Conservation (phyloP, 768 basidiomycete species). For the Collybiopsis luxurians region DNA sequence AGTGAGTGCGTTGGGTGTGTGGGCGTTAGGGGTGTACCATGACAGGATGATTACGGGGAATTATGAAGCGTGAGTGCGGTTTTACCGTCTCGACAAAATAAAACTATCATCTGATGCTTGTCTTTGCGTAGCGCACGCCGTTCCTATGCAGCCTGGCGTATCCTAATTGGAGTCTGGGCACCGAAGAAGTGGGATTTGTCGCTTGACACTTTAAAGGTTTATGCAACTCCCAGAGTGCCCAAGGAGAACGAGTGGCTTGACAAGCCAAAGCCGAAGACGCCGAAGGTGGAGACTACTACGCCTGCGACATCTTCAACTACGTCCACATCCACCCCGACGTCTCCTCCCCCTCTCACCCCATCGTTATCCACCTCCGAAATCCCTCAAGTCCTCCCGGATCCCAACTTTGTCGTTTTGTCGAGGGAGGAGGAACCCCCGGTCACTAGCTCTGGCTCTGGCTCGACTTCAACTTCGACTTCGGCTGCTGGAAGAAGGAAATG, state of each 20-base stretch:
- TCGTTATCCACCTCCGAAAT: slow-evolving; percentile 8
- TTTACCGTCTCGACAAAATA: slow-evolving; percentile 3
- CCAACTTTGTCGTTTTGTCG: slow-evolving; percentile 20
- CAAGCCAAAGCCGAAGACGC: slow-evolving; percentile 31
- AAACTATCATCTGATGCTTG: slow-evolving; percentile 10
- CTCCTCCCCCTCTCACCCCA: slow-evolving; percentile 15
- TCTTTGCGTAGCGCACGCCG: slow-evolving; percentile 67
- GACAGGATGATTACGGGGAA: slow-evolving; percentile 78
- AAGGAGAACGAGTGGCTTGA: slow-evolving; percentile 74
- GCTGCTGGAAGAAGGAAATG: slow-evolving; percentile 15
- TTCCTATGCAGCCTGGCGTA: slow-evolving; percentile 90
- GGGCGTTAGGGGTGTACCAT: slow-evolving; percentile 83
- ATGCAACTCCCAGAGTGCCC: slow-evolving; percentile 59
- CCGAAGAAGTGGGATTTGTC: slow-evolving; percentile 84
- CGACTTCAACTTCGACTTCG: background rate
- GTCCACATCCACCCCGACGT: background rate
- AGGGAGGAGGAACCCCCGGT: slow-evolving; percentile 39
- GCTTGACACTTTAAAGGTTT: slow-evolving; percentile 66
- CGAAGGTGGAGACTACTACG: slow-evolving; percentile 16
- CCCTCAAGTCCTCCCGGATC: slow-evolving; percentile 10
- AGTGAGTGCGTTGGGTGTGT: slow-evolving; percentile 65
- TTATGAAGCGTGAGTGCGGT: slow-evolving; percentile 66
- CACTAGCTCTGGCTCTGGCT: background rate
- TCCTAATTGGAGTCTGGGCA: slow-evolving; percentile 93
- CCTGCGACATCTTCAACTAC: slow-evolving; percentile 4